phyloP scores from a whole-genome alignment of 2,329 filamentous ascomycete species.

The Pseudocercospora macadamiae region DNA sequence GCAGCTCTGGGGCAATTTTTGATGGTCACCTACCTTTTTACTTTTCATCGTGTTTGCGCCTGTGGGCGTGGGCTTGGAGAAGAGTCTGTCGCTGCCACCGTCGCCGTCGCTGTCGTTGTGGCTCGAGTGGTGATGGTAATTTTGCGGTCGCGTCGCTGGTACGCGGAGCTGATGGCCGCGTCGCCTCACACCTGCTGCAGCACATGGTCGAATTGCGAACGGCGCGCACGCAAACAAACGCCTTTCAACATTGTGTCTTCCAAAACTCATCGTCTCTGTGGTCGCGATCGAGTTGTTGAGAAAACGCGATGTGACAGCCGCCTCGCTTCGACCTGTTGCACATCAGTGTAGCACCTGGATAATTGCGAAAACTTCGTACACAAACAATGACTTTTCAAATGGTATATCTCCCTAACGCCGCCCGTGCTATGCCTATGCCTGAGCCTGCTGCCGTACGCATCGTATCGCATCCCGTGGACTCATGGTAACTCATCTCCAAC shows the following conservation, averaged over 20 bases:
- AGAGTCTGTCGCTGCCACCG: not conserved
- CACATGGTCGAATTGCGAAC: too few species aligned
- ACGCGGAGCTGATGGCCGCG: not conserved
- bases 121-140: not conserved
- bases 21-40: not conserved
- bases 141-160: not conserved
- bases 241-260: too few species aligned
- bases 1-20: not conserved
- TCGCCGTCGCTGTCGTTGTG: not conserved
- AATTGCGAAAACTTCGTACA: not conserved
- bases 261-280: too few species aligned
- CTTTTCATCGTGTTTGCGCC: conserved; percentile 1
- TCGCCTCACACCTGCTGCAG: too few species aligned
- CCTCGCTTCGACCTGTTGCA: not conserved
- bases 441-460: conserved; percentile 11
- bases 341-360: not conserved
- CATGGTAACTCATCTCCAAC: not conserved
- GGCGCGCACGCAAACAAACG: too few species aligned
- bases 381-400: conserved; percentile 6
- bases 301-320: too few species aligned
- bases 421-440: conserved; percentile 14
- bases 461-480: conserved; percentile 9
- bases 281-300: too few species aligned
- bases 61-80: not conserved
- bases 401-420: conserved; percentile 24